Conservation (phyloP, 352 stramenopile genomes). For the Thraustochytrium sp. region DNA sequence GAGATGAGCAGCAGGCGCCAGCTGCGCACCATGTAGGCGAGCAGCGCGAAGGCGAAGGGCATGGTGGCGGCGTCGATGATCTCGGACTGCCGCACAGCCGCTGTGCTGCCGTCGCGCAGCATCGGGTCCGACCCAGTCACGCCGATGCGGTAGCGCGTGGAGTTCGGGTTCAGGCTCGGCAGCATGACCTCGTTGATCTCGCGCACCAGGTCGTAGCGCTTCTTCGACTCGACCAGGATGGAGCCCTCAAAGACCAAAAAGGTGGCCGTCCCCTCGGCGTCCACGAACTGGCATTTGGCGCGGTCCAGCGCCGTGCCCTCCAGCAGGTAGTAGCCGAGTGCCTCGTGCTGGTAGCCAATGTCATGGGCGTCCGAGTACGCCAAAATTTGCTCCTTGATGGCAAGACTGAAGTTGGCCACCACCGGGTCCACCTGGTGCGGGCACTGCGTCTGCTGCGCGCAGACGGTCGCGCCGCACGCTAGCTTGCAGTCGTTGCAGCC, state of each 20-base stretch:
- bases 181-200: conserved; percentile 11
- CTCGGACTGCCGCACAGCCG: background rate
- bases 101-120: background rate
- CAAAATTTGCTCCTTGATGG: background rate
- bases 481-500: conserved; percentile 3
- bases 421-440: background rate
- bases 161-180: background rate
- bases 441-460: background rate
- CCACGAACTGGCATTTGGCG: background rate
- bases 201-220: background rate
- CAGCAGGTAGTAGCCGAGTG: background rate
- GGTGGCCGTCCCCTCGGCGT: background rate
- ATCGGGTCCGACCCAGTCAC: conserved; percentile 19
- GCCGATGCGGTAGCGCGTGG: conserved; percentile 10
- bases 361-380: background rate
- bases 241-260: conserved; percentile 19
- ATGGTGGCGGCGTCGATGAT: background rate
- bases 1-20: conserved; percentile 23
- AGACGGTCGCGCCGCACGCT: background rate
- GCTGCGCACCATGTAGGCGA: conserved; percentile 24
- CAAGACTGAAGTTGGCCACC: background rate
- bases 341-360: background rate
- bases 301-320: background rate
- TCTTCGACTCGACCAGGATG: background rate
- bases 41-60: conserved; percentile 12